Conservation (phyloP, 1,284 basidiomycete species). For the Melampsora larici-populina region DNA sequence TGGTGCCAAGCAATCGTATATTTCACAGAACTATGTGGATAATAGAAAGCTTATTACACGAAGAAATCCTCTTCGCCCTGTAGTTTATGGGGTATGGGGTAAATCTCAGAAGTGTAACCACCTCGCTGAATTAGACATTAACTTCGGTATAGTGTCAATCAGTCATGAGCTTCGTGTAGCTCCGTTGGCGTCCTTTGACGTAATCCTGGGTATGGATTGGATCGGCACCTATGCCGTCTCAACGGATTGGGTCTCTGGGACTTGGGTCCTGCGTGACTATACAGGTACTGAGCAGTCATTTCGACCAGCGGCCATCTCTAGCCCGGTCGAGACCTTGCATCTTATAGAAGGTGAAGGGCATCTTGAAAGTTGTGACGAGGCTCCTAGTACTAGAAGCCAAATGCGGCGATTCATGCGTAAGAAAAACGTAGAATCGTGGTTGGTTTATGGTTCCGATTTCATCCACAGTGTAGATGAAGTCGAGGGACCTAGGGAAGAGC, state of each 20-base stretch:
- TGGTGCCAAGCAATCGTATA: background rate
- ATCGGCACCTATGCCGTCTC: background rate
- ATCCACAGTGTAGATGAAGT: background rate
- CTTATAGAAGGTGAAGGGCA: background rate
- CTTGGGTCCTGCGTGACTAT: background rate
- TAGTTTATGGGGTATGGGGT: constrained; percentile 8
- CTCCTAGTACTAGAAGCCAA: background rate
- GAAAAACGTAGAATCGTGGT: background rate
- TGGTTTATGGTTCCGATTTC: background rate
- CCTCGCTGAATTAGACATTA: background rate
- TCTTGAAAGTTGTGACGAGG: background rate
- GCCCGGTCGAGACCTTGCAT: background rate
- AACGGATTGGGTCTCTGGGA: background rate
- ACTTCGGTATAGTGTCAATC: background rate
- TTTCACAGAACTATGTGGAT: background rate
- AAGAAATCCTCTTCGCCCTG: background rate
- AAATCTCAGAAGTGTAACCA: background rate
- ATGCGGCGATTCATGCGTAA: background rate
- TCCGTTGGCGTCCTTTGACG: background rate
- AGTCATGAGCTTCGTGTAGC: background rate
- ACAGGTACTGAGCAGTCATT: background rate
- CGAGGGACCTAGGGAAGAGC: background rate
- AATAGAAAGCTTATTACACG: background rate
- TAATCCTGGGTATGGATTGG: constrained; percentile 20
- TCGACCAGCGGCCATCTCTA: background rate